Evolutionary conservation across 2,329 filamentous ascomycete genomes (phyloP).

Genomic region (Aspergillus costaricaensis): DNA sequence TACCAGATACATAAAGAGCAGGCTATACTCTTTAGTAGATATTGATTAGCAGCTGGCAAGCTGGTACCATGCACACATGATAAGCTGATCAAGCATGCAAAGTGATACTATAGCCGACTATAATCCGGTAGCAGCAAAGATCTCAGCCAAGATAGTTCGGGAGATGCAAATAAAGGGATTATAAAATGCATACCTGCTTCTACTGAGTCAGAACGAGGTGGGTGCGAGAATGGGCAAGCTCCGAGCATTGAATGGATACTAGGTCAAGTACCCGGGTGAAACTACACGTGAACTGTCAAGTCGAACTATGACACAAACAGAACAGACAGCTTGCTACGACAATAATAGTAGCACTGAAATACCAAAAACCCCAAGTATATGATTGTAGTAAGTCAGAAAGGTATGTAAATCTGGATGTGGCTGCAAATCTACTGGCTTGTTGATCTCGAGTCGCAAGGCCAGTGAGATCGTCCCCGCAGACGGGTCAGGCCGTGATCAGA

Average conservation of each 20-base stretch:
- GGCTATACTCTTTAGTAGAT: neutral
- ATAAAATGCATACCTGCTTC: neutral
- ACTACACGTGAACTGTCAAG: neutral
- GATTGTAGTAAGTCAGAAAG: neutral
- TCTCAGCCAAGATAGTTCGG: neutral
- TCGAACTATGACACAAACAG: no score
- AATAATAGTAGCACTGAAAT: no score
- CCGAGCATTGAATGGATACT: no score
- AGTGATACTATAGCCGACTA: neutral
- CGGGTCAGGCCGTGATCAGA: neutral
- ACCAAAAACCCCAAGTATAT: neutral
- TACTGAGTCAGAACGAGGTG: no score
- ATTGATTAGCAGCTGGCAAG: neutral
- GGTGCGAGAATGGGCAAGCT: neutral
- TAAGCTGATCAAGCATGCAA: neutral
- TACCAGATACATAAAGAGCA: no score
- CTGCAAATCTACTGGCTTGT: neutral
- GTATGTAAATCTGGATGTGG: neutral
- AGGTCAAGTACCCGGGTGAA: neutral
- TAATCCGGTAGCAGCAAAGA: neutral
- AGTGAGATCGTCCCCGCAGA: constrained; percentile 3
- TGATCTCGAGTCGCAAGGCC: neutral
- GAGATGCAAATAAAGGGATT: neutral
- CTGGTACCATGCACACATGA: neutral
- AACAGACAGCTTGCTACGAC: neutral